phyloP scores from a whole-genome alignment of 306 rosid genomes.

The Nissolia schottii region DNA sequence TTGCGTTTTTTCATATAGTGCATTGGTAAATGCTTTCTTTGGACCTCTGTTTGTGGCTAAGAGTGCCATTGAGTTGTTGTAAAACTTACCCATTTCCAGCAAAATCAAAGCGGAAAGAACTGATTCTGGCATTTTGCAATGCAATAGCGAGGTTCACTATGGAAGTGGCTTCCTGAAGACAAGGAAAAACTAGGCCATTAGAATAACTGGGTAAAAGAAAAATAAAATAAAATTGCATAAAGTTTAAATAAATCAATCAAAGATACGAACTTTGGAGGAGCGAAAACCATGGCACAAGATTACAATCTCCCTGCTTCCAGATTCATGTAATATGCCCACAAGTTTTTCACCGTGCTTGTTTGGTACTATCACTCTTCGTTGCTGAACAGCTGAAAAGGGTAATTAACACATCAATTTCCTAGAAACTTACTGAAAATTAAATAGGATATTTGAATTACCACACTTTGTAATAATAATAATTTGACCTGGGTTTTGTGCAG shows the following conservation, averaged over 20 bases:
- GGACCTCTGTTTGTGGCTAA: background rate
- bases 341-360: conserved; percentile 70
- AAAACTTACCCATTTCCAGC: conserved; percentile 72
- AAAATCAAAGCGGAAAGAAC: conserved; percentile 76
- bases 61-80: background rate
- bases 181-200: conserved; percentile 4
- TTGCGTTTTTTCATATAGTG: background rate
- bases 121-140: conserved; percentile 55
- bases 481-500: conserved; percentile 32
- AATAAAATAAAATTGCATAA: background rate
- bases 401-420: background rate
- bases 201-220: background rate
- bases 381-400: conserved; percentile 43
- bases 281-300: conserved; percentile 78
- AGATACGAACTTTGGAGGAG: conserved; percentile 51
- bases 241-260: background rate
- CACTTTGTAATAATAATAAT: background rate
- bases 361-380: conserved; percentile 45
- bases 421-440: background rate
- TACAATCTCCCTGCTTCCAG: conserved; percentile 61
- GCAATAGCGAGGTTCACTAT: conserved; percentile 58
- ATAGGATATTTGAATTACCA: background rate
- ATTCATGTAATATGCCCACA: conserved; percentile 70
- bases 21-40: background rate
- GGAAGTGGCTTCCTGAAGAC: conserved; percentile 43